phyloP scores from a whole-genome alignment of 257 asterid genomes.

The Nicotiana otophora region DNA sequence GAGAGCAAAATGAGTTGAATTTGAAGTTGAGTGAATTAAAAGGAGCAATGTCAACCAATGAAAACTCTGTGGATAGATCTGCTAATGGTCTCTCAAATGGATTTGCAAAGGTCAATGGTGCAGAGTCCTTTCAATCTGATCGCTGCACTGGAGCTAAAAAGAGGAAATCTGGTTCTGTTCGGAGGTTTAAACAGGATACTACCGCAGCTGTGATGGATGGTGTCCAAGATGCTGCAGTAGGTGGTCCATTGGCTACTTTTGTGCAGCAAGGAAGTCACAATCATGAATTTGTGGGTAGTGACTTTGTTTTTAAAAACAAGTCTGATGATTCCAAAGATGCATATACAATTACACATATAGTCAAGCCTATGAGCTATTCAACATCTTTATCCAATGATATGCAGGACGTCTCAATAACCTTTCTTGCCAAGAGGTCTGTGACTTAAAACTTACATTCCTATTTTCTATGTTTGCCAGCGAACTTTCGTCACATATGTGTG shows the following conservation, averaged over 20 bases:
- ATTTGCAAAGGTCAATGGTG: conserved; percentile 33
- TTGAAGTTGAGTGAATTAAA: conserved; percentile 60
- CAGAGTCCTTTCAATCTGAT: conserved; percentile 35
- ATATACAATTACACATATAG: conserved; percentile 55
- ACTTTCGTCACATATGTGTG: background rate
- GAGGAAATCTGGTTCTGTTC: conserved; percentile 91
- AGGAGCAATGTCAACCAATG: conserved; percentile 26
- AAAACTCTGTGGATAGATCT: conserved; percentile 22
- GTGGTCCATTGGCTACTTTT: conserved; percentile 15
- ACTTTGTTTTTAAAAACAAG: conserved; percentile 28
- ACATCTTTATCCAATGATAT: conserved; percentile 39
- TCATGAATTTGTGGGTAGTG: conserved; percentile 25
- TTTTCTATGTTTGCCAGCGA: conserved; percentile 11
- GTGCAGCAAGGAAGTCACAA: conserved; percentile 31
- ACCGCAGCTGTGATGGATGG: conserved; percentile 27
- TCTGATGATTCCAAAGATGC: conserved; percentile 38
- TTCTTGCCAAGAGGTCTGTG: conserved; percentile 80
- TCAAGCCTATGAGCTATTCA: conserved; percentile 71
- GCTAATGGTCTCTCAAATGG: conserved; percentile 31
- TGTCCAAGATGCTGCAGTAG: conserved; percentile 25
- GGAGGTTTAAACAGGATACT: conserved; percentile 67
- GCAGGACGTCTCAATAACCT: conserved; percentile 64
- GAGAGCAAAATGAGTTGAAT: conserved; percentile 45
- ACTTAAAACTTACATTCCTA: conserved; percentile 13
- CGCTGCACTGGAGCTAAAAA: conserved; percentile 74